Percentiles rank a stretch among this genome's conserved stretches.
These are phyloP conservation scores for Boletus smithii DNA, from an alignment of 1,284 basidiomycete species.

Conservation along the genomic window DNA sequence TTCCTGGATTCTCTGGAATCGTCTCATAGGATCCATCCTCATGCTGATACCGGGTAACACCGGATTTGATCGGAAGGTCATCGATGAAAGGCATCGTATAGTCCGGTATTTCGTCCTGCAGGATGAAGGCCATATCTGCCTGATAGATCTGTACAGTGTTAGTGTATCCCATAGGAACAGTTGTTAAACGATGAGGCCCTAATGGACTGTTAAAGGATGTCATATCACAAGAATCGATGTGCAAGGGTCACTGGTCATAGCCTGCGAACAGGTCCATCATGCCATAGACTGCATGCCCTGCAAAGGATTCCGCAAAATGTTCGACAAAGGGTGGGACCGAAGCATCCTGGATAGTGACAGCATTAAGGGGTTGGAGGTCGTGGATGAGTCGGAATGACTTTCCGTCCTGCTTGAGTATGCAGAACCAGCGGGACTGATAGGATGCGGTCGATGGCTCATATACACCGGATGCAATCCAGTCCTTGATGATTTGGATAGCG, in stretches of 20 bases:
- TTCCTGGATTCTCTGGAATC: constrained; percentile 4
- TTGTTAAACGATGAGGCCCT: constrained; percentile 5
- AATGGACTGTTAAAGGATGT: constrained; percentile 18
- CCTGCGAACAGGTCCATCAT: constrained; percentile 16
- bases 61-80: neutral
- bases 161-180: constrained; percentile 15
- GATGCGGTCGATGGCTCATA: too few relatives aligned
- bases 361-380: too few relatives aligned
- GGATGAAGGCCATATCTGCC: neutral
- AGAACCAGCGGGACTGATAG: too few relatives aligned
- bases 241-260: constrained; percentile 12
- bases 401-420: too few relatives aligned
- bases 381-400: too few relatives aligned
- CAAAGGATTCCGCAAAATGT: too few relatives aligned
- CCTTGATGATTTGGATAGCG: too few relatives aligned
- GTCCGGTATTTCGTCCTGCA: neutral
- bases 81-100: neutral
- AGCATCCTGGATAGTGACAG: too few relatives aligned
- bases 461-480: too few relatives aligned
- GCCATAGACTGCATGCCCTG: constrained; percentile 7
- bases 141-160: constrained; percentile 12
- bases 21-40: too few relatives aligned
- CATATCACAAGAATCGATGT: neutral
- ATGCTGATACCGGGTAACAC: neutral
- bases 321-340: too few relatives aligned